Evolutionary conservation across 345 rosid genomes (phyloP).

Genomic region (Eucalyptus erythrocorys): DNA sequence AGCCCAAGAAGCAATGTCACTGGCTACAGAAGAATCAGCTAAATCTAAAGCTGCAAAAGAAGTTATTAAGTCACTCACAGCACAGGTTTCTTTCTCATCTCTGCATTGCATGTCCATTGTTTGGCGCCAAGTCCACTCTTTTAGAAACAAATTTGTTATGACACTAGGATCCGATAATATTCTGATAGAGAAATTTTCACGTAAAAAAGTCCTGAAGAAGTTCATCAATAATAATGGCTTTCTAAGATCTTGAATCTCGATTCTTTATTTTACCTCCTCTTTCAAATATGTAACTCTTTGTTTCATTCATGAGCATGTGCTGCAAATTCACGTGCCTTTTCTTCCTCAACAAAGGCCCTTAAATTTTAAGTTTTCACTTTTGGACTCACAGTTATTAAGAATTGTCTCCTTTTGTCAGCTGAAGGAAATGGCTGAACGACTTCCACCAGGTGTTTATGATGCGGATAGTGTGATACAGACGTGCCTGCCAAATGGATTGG

Average conservation of each 20-base stretch:
- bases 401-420: constrained; percentile 30
- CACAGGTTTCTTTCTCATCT: constrained; percentile 42
- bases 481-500: constrained; percentile 46
- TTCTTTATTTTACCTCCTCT: not conserved
- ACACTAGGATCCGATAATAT: not conserved
- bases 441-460: constrained; percentile 63
- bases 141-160: not conserved
- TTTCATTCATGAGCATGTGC: not conserved
- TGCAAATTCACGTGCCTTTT: not conserved
- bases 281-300: not conserved
- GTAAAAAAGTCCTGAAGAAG: not conserved
- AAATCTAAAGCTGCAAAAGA: constrained; percentile 92
- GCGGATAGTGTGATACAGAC: constrained; percentile 31
- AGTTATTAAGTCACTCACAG: constrained; percentile 86
- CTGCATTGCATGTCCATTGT: not conserved
- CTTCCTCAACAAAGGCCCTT: not conserved
- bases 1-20: constrained; percentile 65
- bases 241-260: not conserved
- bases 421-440: constrained; percentile 78
- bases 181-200: not conserved
- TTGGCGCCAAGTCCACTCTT: not conserved
- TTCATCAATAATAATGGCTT: not conserved
- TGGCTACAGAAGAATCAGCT: constrained; percentile 73
- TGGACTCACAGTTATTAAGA: not conserved
- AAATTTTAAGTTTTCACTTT: not conserved